phyloP scores from a whole-genome alignment of 2,329 filamentous ascomycete species.

The Coniochaeta sp. region DNA sequence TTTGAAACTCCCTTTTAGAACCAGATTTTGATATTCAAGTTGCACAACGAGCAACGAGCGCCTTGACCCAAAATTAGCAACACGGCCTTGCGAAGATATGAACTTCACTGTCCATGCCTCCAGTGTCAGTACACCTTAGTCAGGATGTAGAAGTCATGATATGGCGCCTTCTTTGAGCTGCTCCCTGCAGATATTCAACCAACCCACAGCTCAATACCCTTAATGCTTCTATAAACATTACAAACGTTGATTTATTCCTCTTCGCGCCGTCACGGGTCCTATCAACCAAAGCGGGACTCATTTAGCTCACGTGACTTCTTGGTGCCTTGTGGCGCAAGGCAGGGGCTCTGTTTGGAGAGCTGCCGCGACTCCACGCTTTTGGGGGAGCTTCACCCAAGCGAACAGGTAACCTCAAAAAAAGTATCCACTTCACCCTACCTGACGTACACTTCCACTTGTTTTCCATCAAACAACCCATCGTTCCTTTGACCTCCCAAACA shows the following conservation, averaged over 20 bases:
- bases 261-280: no score
- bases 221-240: not conserved
- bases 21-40: no score
- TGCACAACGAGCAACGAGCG: no score
- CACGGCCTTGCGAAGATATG: no score
- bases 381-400: not conserved
- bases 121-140: no score
- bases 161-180: no score
- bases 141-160: no score
- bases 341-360: not conserved
- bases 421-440: conserved; percentile 4
- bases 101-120: no score
- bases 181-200: no score
- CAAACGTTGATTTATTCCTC: not conserved
- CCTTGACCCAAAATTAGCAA: no score
- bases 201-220: no score
- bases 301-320: not conserved
- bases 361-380: not conserved
- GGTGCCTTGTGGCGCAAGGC: not conserved
- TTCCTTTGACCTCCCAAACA: conserved; percentile 8
- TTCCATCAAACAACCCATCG: conserved; percentile 4
- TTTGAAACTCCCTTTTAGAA: no score
- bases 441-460: conserved; percentile 3
- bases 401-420: conserved; percentile 7
- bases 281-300: not conserved